These are phyloP conservation scores for Fraxinus quadrangulata DNA, from an alignment of 257 asterid species.

Conservation along the genomic window DNA sequence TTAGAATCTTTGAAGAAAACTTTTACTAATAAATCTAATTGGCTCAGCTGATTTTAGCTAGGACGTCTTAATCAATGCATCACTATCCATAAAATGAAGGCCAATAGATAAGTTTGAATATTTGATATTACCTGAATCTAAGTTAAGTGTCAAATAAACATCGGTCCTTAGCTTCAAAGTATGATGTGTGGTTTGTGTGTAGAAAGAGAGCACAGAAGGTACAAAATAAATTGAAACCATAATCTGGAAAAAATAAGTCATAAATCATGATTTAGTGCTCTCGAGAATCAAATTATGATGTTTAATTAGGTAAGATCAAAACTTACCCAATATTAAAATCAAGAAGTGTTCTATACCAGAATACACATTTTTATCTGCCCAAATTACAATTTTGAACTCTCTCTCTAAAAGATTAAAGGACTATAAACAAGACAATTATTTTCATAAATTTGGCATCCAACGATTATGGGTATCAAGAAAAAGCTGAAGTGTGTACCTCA, in stretches of 20 bases:
- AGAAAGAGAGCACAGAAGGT: background rate
- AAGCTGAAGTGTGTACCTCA: background rate
- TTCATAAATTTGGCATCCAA: background rate
- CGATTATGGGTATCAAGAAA: background rate
- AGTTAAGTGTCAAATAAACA: conserved; percentile 1
- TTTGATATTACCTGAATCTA: background rate
- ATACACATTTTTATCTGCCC: too few relatives aligned
- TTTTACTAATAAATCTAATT: background rate
- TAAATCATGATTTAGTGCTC: background rate
- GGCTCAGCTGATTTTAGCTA: background rate
- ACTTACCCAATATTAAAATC: background rate
- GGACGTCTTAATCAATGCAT: conserved; percentile 27
- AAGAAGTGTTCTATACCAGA: background rate
- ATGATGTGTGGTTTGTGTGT: background rate
- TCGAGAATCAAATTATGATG: background rate
- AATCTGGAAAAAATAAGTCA: background rate
- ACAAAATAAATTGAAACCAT: background rate
- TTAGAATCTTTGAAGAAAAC: background rate
- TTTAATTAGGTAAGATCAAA: background rate
- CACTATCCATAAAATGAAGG: background rate
- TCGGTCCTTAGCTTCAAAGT: conserved; percentile 36
- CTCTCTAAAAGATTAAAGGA: background rate
- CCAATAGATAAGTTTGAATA: background rate
- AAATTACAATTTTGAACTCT: background rate
- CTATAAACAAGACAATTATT: background rate